These are phyloP conservation scores for Salix udensis DNA, from an alignment of 345 rosid species.

Conservation along the genomic window DNA sequence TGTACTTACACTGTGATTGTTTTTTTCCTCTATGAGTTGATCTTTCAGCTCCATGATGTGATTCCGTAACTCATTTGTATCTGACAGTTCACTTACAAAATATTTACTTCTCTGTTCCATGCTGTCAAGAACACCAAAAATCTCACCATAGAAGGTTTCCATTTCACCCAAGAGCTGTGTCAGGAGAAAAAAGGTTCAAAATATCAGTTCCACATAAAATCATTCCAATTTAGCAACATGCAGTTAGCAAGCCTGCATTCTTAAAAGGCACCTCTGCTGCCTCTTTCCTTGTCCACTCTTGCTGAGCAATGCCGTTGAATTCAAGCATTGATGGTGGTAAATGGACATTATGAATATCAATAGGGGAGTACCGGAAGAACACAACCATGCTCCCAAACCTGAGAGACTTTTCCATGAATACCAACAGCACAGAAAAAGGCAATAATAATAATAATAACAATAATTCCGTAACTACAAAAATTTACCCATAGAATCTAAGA, in stretches of 20 bases:
- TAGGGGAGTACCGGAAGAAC: slow-evolving; percentile 90
- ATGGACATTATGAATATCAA: slow-evolving; percentile 73
- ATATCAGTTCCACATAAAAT: background rate
- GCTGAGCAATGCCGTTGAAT: slow-evolving; percentile 56
- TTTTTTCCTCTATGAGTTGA: slow-evolving; percentile 60
- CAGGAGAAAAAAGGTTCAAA: background rate
- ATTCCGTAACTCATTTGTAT: slow-evolving; percentile 42
- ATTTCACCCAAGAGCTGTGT: slow-evolving; percentile 63
- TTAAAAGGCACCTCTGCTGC: slow-evolving; percentile 57
- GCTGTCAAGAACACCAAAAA: slow-evolving; percentile 53
- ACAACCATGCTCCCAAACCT: slow-evolving; percentile 98
- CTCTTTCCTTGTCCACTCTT: slow-evolving; percentile 72
- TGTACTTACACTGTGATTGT: slow-evolving; percentile 58
- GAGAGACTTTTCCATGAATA: slow-evolving; percentile 20
- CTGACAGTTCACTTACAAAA: slow-evolving; percentile 40
- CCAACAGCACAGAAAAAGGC: background rate
- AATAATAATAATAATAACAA: background rate
- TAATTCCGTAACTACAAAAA: background rate
- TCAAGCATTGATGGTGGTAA: slow-evolving; percentile 79
- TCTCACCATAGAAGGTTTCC: slow-evolving; percentile 56
- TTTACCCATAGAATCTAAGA: slow-evolving; percentile 93
- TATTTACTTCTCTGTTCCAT: slow-evolving; percentile 55
- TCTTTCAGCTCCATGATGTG: slow-evolving; percentile 57
- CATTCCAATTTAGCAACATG: background rate
- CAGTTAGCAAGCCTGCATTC: slow-evolving; percentile 3